Evolutionary conservation across 768 basidiomycete species (phyloP), one percentile per base, ranked within the genome.

Genomic region (Boletus vermiculosoides): DNA sequence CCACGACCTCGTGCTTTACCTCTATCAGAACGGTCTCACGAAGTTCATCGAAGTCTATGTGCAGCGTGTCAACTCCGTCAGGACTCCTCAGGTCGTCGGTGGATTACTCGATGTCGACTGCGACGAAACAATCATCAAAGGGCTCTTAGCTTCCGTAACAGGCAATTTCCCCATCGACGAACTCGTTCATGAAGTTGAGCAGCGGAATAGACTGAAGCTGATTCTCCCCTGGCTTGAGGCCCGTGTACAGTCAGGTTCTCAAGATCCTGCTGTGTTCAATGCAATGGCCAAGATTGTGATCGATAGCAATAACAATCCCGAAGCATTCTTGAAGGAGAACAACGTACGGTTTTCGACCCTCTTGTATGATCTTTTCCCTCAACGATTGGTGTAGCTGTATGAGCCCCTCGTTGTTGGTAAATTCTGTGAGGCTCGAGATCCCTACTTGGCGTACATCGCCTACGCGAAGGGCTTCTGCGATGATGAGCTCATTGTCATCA

Each of bases 11-110:
- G 96, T 99, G 44, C 85, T 99, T 23, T 99, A 98, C 73, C 83
- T 99, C 22, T 99, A 98, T 76, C 97, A 98, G 77, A 98, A 98
- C 71, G 91, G 92, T 41, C 84, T 98, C 50, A 88, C 85, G 54
- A 93, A 93, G 76, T 97, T 96, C 77, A 99, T 99, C 74, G 97
- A 99, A 78, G 94, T 98, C n/a, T 99, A 99, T 73, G 97, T 99
- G 7, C 95, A 98, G 69, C 87, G 92, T 10, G 97, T 98, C 74
- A 98, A 99, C 78, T 94, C 97, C 31, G 87, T 92, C 50, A 83
- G 97, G 52, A 97, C 96, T 10, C 97, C 97, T 25, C 95, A 98
- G 74, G 97, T 99, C 59, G 80, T 98, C 57, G 97, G 97, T 64
- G 97, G 94, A 33, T 77, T 99, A 28, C 82, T 99, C 59, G 97